Evolutionary conservation across 768 basidiomycete genomes (phyloP), one percentile per base, ranked within the genome.

Genomic region (Rossbeevera mucosa): DNA sequence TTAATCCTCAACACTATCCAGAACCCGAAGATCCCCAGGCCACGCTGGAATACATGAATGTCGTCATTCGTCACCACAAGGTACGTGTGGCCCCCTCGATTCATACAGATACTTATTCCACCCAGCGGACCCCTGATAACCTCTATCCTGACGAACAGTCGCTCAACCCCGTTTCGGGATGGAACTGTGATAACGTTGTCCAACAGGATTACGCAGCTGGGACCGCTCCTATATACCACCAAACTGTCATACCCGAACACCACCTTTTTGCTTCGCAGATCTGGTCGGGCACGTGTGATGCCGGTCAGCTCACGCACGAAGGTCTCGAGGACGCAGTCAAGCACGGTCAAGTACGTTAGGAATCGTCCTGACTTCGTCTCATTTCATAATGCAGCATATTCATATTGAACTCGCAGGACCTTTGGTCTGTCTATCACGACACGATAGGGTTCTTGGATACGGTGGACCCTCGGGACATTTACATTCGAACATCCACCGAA

Each of bases 121-220:
- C 50, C 12, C 31, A 78, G 77, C 65, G 77, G 22, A 76, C 78
- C 12, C 77, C 78, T 0, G 77, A 79, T 58, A 79, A 79, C 54
- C 54, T 78, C 16, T 76, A 75, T 47, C 77, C 76, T 0, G 52
- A 64, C 18, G 77, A 79, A 54, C 73, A 66, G 30, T 58, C 56
- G 18, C 63, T 79, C 28, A 76, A 78, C 47, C 66, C 71, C 3
- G 7, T 57, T 8, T 55, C 59, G 4, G 70, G 71, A 11, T 79
- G 77, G 77, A 59, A 71, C 49, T 79, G 77, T 57, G 61, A 65
- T 2, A 56, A 70, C 47, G 67, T 76, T 50, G 36, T 65, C 21
- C 70, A 75, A 50, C 66, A 65, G 55, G 75, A 71, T 49, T 76
- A 71, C 47, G 75, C 67, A n/a, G 64, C 61, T 5, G 69, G 70